Evolutionary conservation across 2,329 filamentous ascomycete genomes (phyloP).

Genomic region (Polychaeton citri): DNA sequence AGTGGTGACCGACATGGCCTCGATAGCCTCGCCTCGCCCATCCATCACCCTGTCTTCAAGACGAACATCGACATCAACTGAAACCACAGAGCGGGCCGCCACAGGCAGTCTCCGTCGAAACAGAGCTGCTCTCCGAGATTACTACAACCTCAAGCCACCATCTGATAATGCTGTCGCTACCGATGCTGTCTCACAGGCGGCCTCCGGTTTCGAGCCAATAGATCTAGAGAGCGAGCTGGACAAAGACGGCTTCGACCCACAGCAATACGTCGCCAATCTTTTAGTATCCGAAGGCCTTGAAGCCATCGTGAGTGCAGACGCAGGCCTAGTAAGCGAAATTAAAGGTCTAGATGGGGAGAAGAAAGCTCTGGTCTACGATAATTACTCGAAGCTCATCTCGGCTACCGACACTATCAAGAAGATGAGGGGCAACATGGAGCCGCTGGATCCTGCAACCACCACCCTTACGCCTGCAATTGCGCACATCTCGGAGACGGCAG

Average conservation of each 20-base stretch:
- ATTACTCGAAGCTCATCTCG: slow-evolving; percentile 93
- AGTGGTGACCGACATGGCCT: slow-evolving; percentile 48
- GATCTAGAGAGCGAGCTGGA: slow-evolving; percentile 62
- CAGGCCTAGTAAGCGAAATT: slow-evolving; percentile 61
- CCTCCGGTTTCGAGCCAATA: slow-evolving; percentile 31
- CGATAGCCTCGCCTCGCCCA: slow-evolving; percentile 45
- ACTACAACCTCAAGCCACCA: slow-evolving; percentile 64
- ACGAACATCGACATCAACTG: slow-evolving; percentile 56
- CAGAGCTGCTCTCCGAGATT: slow-evolving; percentile 78
- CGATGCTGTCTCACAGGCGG: slow-evolving; percentile 22
- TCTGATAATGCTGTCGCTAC: slow-evolving; percentile 17
- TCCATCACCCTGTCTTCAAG: slow-evolving; percentile 54
- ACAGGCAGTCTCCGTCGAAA: slow-evolving; percentile 46
- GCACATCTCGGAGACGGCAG: slow-evolving; percentile 54
- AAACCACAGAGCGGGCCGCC: slow-evolving; percentile 30
- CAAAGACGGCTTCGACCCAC: slow-evolving; percentile 54
- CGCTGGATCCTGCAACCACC: slow-evolving; percentile 58
- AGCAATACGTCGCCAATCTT: slow-evolving; percentile 51
- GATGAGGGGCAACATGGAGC: slow-evolving; percentile 74
- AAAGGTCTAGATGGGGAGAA: slow-evolving; percentile 85
- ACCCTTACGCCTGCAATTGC: slow-evolving; percentile 61
- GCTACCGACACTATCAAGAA: slow-evolving; percentile 91
- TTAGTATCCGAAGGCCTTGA: slow-evolving; percentile 51
- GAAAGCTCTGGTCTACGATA: slow-evolving; percentile 95
- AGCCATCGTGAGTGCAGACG: slow-evolving; percentile 57